A percentile compares a stretch with the other conserved stretches of the same genome.
Evolutionary conservation across 208 protist genomes (phyloP).

Genomic region (Entamoeba invadens): DNA sequence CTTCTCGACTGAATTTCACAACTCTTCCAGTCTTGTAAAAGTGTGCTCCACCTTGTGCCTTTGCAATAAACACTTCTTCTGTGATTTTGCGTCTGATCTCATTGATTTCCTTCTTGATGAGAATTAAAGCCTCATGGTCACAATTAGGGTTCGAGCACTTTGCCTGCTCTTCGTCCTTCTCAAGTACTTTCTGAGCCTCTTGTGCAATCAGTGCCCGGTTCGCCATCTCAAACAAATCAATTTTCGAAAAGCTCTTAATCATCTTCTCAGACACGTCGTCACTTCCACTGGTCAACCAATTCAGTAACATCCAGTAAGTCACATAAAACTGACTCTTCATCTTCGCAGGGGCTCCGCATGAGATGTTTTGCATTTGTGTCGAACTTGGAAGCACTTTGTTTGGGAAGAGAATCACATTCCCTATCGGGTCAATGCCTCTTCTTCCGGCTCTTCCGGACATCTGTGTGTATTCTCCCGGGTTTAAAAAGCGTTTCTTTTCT

Average conservation of each 20-base stretch:
- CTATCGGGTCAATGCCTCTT: constrained; percentile 81
- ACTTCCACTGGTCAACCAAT: background rate
- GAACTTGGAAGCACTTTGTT: background rate
- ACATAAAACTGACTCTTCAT: background rate
- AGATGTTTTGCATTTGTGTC: background rate
- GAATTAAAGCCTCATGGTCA: background rate
- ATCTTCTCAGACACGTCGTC: background rate
- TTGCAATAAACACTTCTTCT: background rate
- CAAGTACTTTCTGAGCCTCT: background rate
- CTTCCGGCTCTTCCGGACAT: constrained; percentile 97
- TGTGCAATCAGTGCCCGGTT: background rate
- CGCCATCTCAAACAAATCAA: background rate
- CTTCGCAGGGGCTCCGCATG: background rate
- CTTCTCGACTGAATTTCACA: background rate
- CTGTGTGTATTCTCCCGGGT: constrained; percentile 93
- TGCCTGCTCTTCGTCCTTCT: background rate
- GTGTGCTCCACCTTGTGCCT: background rate
- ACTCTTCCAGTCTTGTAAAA: background rate
- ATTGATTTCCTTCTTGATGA: background rate
- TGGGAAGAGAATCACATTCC: constrained; percentile 74
- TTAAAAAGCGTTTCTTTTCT: constrained; percentile 60
- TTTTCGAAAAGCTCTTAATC: background rate
- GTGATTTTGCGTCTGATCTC: background rate
- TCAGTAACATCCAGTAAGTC: background rate
- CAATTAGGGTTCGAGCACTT: background rate